A percentile compares a stretch with the other conserved stretches of the same genome.
Conservation (phyloP, 345 rosid species). For the Diplotaxis tenuifolia region DNA sequence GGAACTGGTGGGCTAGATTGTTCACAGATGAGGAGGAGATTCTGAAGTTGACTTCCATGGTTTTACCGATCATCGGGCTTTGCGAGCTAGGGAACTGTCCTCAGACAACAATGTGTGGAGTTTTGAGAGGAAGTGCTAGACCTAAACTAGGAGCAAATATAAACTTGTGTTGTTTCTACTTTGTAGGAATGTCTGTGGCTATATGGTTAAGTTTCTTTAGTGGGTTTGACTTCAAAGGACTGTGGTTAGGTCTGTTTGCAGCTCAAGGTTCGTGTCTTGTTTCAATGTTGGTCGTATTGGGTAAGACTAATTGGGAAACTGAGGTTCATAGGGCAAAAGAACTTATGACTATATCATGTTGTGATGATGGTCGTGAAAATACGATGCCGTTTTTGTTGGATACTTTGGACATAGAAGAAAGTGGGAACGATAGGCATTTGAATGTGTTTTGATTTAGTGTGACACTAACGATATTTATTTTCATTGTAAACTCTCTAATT, state of each 20-base stretch:
- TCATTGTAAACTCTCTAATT: constrained; percentile 34
- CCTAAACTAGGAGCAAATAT: constrained; percentile 82
- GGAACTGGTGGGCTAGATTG: constrained; percentile 69
- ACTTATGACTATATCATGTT: constrained; percentile 41
- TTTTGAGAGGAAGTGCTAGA: constrained; percentile 76
- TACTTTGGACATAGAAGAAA: constrained; percentile 35
- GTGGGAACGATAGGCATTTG: constrained; percentile 27
- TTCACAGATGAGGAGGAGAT: constrained; percentile 68
- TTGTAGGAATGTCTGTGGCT: constrained; percentile 80
- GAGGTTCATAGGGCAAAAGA: constrained; percentile 57
- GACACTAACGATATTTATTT: constrained; percentile 26
- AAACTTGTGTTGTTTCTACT: constrained; percentile 75
- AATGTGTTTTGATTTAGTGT: constrained; percentile 31
- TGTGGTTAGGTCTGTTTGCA: constrained; percentile 81
- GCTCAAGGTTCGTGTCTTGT: constrained; percentile 72
- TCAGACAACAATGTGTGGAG: constrained; percentile 82
- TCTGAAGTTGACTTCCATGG: constrained; percentile 56
- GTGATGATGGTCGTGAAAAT: background rate
- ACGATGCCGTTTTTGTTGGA: constrained; percentile 31
- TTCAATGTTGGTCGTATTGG: constrained; percentile 61
- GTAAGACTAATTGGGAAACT: constrained; percentile 63
- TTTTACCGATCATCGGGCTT: constrained; percentile 74
- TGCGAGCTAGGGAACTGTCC: constrained; percentile 94
- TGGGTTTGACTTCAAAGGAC: constrained; percentile 66
- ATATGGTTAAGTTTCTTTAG: constrained; percentile 60